Evolutionary conservation across 2,329 filamentous ascomycete genomes (phyloP).

Genomic region (Penicillium sp.): DNA sequence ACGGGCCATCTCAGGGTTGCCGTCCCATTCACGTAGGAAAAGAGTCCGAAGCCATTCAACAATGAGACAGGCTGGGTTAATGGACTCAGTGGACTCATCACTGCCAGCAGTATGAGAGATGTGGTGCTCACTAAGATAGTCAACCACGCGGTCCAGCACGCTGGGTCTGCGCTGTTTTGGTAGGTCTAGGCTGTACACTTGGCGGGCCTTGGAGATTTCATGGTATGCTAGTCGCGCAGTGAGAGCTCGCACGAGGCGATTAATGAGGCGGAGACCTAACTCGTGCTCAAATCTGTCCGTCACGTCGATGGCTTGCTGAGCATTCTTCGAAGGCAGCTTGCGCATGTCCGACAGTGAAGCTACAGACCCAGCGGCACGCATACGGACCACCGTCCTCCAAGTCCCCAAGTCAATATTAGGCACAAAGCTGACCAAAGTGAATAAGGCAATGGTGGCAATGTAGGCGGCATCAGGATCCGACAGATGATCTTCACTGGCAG

Average conservation of each 20-base stretch:
- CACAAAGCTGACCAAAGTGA: conserved; percentile 40
- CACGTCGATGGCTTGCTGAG: conserved; percentile 34
- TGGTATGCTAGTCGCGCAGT: conserved; percentile 51
- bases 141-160: conserved; percentile 39
- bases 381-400: conserved; percentile 45
- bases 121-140: conserved; percentile 36
- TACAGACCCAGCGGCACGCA: conserved; percentile 42
- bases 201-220: conserved; percentile 47
- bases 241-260: conserved; percentile 51
- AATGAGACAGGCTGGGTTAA: conserved; percentile 36
- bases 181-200: conserved; percentile 29
- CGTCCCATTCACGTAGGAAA: conserved; percentile 78
- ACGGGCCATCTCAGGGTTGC: conserved; percentile 66
- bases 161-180: conserved; percentile 31
- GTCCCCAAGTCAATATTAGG: conserved; percentile 38
- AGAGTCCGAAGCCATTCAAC: conserved; percentile 59
- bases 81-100: conserved; percentile 15
- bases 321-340: conserved; percentile 32
- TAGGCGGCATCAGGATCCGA: conserved; percentile 43
- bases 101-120: conserved; percentile 13
- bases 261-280: conserved; percentile 51
- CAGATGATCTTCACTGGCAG: conserved; percentile 33
- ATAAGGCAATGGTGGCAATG: conserved; percentile 39
- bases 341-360: conserved; percentile 40
- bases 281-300: conserved; percentile 53